Percentiles rank a stretch among this genome's conserved stretches.
These are phyloP conservation scores for Erythrobasidium yunnanense DNA, from an alignment of 768 basidiomycete species.

Conservation along the genomic window DNA sequence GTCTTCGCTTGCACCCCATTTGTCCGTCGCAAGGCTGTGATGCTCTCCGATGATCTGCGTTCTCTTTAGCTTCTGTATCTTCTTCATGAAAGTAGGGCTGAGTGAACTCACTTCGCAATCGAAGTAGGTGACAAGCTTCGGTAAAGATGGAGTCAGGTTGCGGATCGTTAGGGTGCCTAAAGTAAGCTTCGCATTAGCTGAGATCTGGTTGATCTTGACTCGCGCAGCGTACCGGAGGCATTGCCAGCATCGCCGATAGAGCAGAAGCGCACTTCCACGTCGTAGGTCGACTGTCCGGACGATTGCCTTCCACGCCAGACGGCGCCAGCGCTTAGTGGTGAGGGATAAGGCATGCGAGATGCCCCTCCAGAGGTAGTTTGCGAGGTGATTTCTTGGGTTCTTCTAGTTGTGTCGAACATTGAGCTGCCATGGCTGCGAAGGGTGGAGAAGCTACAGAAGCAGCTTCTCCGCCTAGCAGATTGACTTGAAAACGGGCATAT, in stretches of 20 bases:
- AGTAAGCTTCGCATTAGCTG: not conserved
- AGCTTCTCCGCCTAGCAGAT: conserved; percentile 26
- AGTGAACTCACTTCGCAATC: conserved; percentile 21
- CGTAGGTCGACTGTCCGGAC: conserved; percentile 13
- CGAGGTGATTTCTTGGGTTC: not conserved
- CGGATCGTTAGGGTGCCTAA: conserved; percentile 23
- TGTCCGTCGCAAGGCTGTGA: conserved; percentile 11
- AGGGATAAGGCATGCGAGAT: not conserved
- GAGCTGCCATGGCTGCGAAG: not conserved
- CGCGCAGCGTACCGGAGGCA: conserved; percentile 1
- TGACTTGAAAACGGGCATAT: conserved; percentile 23
- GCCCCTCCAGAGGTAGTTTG: not conserved
- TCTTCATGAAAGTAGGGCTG: not conserved
- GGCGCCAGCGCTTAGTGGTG: not conserved
- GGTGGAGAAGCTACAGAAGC: not conserved
- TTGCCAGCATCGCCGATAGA: conserved; percentile 9
- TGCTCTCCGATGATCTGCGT: conserved; percentile 15
- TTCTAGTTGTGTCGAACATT: not conserved
- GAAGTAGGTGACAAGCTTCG: conserved; percentile 22
- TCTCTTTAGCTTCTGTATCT: not conserved
- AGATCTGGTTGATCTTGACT: not conserved
- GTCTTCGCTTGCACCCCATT: conserved; percentile 20
- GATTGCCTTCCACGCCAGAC: conserved; percentile 21
- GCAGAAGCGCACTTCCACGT: conserved; percentile 18
- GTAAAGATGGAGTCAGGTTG: conserved; percentile 8